These are phyloP conservation scores for Bathelium albidoporum DNA, from an alignment of 495 filamentous ascomycete species.

Conservation along the genomic window DNA sequence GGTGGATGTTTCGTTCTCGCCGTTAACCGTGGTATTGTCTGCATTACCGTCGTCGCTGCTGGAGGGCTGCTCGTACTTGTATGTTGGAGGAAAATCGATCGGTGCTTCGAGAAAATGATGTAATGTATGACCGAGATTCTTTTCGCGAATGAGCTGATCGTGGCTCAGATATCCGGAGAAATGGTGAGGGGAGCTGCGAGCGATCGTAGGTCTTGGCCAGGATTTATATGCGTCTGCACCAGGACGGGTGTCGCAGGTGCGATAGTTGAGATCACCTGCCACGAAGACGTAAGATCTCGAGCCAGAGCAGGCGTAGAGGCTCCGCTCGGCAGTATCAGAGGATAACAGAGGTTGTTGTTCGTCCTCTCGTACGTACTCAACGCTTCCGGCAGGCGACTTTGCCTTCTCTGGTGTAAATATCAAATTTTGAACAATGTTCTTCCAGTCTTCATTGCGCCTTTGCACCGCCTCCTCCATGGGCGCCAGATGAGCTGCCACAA, in stretches of 20 bases:
- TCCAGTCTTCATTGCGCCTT: constrained; percentile 76
- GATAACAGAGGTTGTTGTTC: constrained; percentile 37
- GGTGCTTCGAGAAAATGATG: constrained; percentile 67
- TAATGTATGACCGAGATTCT: constrained; percentile 49
- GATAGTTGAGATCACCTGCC: constrained; percentile 90
- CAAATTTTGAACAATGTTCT: constrained; percentile 62
- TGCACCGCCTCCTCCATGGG: constrained; percentile 65
- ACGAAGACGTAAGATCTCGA: constrained; percentile 61
- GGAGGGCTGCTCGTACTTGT: constrained; percentile 56
- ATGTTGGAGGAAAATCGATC: constrained; percentile 80
- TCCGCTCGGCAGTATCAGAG: constrained; percentile 17
- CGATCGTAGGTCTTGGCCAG: constrained; percentile 51
- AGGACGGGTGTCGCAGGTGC: constrained; percentile 57
- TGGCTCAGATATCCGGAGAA: constrained; percentile 51
- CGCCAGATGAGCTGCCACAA: constrained; percentile 82
- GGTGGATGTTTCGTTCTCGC: too few species aligned
- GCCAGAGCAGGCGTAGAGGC: constrained; percentile 56
- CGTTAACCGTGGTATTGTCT: background rate
- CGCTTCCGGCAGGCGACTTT: constrained; percentile 17
- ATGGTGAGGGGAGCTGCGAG: constrained; percentile 39
- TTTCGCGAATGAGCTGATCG: constrained; percentile 72
- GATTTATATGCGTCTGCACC: constrained; percentile 36
- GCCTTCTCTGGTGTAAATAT: constrained; percentile 49
- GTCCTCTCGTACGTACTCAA: constrained; percentile 15
- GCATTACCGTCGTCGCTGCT: constrained; percentile 20